These are phyloP conservation scores for Avena insularis DNA, from an alignment of 176 grass and related monocot genomes.

Conservation along the genomic window DNA sequence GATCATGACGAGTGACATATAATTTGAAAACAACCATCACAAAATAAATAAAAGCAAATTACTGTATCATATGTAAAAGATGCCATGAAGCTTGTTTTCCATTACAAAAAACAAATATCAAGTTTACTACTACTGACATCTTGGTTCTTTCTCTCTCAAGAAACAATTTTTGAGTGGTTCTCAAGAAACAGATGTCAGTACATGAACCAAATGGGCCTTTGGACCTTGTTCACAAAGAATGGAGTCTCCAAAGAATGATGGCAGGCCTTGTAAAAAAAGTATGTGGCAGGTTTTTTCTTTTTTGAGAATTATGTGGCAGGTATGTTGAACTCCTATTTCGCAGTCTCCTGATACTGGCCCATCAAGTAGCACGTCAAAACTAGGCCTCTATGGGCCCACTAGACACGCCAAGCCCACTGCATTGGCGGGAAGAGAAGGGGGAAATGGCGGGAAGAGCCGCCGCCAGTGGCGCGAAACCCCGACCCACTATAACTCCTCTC, in stretches of 20 bases:
- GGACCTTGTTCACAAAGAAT: background rate
- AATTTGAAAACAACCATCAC: background rate
- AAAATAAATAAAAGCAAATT: background rate
- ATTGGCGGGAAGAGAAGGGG: slow-evolving; percentile 48
- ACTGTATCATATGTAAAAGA: background rate
- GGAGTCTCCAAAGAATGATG: background rate
- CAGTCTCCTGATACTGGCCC: background rate
- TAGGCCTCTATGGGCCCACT: background rate
- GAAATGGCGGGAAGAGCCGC: slow-evolving; percentile 55
- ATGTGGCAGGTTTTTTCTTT: no score
- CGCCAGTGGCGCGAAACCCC: slow-evolving; percentile 57
- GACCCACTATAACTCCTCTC: slow-evolving; percentile 16
- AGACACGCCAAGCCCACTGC: background rate
- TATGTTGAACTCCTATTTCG: no score
- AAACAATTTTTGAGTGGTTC: no score
- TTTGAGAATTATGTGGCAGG: no score
- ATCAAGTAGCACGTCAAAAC: background rate
- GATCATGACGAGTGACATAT: no score
- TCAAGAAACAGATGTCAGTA: background rate
- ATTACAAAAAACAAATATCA: background rate
- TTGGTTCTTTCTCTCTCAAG: background rate
- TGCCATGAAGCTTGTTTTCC: background rate
- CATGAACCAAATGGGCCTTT: background rate
- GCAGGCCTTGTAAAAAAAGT: no score
- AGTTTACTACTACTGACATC: background rate